Evolutionary conservation across 1,284 basidiomycete genomes (phyloP), one percentile per base, ranked within the genome.

Genomic region (Ganoderma lucidum): DNA sequence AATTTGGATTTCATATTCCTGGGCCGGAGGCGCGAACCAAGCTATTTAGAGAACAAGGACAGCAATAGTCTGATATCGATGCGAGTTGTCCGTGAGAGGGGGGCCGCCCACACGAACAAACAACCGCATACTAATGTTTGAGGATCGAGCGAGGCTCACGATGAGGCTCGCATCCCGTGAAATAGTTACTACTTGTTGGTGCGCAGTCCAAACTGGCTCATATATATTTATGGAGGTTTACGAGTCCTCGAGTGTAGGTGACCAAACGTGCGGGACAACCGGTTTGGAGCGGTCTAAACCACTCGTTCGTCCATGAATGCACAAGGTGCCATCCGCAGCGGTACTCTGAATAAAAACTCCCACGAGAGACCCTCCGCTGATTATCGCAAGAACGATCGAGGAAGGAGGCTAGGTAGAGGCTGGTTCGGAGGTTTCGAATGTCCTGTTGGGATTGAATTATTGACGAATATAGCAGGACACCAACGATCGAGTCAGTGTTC

Each of bases 331-430:
- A 56, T 10, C 53, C 53, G 53, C 28, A 32, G 28, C 53, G 17
- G 6, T 8, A 9, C 48, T 51, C n/a, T 28, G 35, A 35, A 35
- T 35, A 35, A 35, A 35, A 32, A 14, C 12, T 55, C 51, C 30
- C 30, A 56, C 53, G 53, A 6, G 14, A 5, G 17, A 15, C 23
- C 14, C 30, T 14, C 53, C 30, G 53, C 17, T 56, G 53, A 56
- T 56, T 56, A 56, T 56, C 53, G 15, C 15, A 56, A 10, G 30
- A 17, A 32, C 53, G 30, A 56, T 56, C 53, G 15, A 56, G 53
- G 53, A 56, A 56, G 53, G 53, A 56, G 53, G 23, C 51, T 28
- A 23, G 51, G 51, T 55, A 45, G 44, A 45, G 44, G 45, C n/a
- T 56, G 45, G 45, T 8, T 32, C 19, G 14, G 30, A 32, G 53